Evolutionary conservation across 441 rosid genomes (phyloP).

Genomic region (Eugenia klotzschiana): DNA sequence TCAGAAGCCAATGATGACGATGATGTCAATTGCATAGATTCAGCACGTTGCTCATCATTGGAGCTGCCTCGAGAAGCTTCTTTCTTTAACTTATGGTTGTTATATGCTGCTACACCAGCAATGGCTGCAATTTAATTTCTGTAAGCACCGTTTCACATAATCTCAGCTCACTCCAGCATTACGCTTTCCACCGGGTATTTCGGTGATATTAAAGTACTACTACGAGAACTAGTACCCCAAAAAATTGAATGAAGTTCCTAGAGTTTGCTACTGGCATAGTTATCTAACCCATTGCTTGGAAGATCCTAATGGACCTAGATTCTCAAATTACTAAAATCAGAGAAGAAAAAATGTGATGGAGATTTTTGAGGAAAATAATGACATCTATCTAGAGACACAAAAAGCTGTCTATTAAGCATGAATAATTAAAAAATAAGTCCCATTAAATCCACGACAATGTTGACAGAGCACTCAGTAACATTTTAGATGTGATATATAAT

Average conservation of each 20-base stretch:
- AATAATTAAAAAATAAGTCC: neutral
- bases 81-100: conserved; percentile 12
- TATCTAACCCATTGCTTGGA: neutral
- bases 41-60: neutral
- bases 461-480: neutral
- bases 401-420: neutral
- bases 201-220: neutral
- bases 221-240: neutral
- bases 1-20: conserved; percentile 5
- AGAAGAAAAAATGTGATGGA: neutral
- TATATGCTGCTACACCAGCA: conserved; percentile 17
- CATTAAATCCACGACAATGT: neutral
- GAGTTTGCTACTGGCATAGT: neutral
- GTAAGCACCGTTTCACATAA: neutral
- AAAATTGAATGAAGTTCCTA: neutral
- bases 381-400: neutral
- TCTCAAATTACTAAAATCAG: neutral
- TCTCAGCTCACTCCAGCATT: neutral
- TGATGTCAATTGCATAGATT: neutral
- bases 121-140: conserved; percentile 7
- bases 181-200: neutral
- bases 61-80: conserved; percentile 10
- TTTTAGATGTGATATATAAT: neutral
- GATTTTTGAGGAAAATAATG: neutral
- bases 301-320: neutral